Evolutionary conservation across 2,329 filamentous ascomycete species (phyloP), one percentile per base, ranked within the genome.

Genomic region (Nothopassalora personata): DNA sequence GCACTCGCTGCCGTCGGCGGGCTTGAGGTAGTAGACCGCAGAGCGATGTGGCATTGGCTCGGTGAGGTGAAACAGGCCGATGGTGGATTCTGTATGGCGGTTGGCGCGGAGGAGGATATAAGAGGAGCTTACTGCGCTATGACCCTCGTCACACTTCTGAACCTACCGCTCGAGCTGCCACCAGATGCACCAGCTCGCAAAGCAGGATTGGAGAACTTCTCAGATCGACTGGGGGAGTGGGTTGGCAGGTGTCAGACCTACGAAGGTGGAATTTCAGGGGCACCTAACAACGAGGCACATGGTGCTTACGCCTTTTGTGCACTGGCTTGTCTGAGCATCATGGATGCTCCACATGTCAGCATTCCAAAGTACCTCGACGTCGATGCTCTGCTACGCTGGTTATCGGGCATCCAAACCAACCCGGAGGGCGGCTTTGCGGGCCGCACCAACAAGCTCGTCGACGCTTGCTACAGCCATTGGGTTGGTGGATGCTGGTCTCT

Each of bases 391-490:
- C 81, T 94, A 51, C 86, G 87, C 60, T 99, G 94, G 91, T 83
- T 99, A 43, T 93, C 91, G 7, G 86, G 90, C 48, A 87, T 91
- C 60, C 94, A 99, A 74, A 89, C 93, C 73, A 86, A 86, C 31
- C 94, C 93, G 3, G 94, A 97, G 74, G 92, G 92, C 64, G 94
- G 94, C 36, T 92, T 96, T 71, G 89, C 90, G 45, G 94, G 94
- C 61, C 88, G 94, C 67, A 96, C 93, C 30, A 97, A 97, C 80
- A 99, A 99, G 77, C 82, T 99, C 33, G 94, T 97, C 33, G 94
- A 99, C 74, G 94, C 93, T 49, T 99, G 94, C 77, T 99, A 99
- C 78, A 96, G 90, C 72, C 93, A 97, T 75, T 99, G 94, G 94
- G 88, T 96, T 34, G 94, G 94, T 56, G 89, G 89, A 56, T 97